These are phyloP conservation scores for Taphrina confusa DNA, from an alignment of 1,139 yeast species.

Conservation along the genomic window DNA sequence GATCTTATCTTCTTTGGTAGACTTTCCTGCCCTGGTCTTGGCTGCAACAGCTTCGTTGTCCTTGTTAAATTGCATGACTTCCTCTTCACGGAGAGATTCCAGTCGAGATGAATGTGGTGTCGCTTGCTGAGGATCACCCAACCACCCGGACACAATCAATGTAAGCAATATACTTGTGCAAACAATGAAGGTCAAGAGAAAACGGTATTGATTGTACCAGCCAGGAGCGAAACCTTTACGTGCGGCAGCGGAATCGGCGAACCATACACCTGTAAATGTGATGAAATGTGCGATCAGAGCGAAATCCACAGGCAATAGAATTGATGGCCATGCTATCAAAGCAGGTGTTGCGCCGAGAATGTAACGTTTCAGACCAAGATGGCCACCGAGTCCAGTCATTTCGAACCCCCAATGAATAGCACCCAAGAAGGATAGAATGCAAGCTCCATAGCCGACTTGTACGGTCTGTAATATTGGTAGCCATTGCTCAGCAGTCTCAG, in stretches of 20 bases:
- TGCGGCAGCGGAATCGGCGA: conserved; percentile 32
- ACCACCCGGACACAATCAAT: conserved; percentile 34
- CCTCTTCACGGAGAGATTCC: conserved; percentile 22
- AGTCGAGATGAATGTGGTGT: conserved; percentile 22
- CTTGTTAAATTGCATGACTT: conserved; percentile 19
- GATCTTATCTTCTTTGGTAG: conserved; percentile 19
- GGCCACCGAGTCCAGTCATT: conserved; percentile 32
- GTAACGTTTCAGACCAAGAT: conserved; percentile 18
- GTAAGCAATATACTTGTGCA: conserved; percentile 34
- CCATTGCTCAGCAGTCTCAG: conserved; percentile 23
- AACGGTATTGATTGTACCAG: conserved; percentile 35
- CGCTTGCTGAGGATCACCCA: conserved; percentile 33
- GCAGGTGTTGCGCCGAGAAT: conserved; percentile 30
- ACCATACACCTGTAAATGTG: conserved; percentile 34
- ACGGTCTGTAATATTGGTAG: conserved; percentile 32
- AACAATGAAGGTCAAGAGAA: conserved; percentile 33
- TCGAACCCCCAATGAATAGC: conserved; percentile 37
- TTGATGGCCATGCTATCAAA: conserved; percentile 34
- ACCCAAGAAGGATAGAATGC: conserved; percentile 30
- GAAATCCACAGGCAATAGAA: conserved; percentile 26
- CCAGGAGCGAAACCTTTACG: conserved; percentile 34
- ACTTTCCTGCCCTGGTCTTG: conserved; percentile 4
- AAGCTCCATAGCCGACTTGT: conserved; percentile 36
- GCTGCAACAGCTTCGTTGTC: conserved; percentile 27
- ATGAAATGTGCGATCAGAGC: conserved; percentile 34